phyloP scores from a whole-genome alignment of 768 basidiomycete genomes.

The Udeniomyces megalosporus region DNA sequence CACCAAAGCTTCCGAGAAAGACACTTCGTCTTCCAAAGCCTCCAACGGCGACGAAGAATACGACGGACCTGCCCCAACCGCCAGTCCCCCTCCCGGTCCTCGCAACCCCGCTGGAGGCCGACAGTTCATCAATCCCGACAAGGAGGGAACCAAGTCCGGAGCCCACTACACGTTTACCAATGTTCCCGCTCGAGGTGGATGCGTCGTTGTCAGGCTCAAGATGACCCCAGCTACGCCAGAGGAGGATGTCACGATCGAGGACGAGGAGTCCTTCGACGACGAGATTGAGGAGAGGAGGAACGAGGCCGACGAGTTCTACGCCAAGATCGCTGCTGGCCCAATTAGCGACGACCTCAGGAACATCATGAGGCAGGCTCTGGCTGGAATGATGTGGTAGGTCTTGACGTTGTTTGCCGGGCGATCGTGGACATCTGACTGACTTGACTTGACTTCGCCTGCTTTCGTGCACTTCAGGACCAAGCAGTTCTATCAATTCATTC shows the following conservation, averaged over 20 bases:
- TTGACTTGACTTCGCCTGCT: not conserved
- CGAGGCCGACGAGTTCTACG: conserved; percentile 95
- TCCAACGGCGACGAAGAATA: not conserved
- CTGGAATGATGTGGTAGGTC: conserved; percentile 79
- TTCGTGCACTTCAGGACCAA: conserved; percentile 42
- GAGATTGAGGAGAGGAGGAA: conserved; percentile 72
- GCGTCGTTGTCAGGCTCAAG: conserved; percentile 85
- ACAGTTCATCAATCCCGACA: conserved; percentile 66
- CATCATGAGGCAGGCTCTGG: conserved; percentile 88
- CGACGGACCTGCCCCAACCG: conserved; percentile 7
- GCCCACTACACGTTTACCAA: conserved; percentile 77
- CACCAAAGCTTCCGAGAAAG: conserved; percentile 5
- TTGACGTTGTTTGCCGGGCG: too few relatives aligned
- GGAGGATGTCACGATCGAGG: conserved; percentile 64
- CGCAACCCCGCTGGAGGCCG: conserved; percentile 19
- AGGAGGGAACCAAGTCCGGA: conserved; percentile 77
- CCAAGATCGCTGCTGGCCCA: conserved; percentile 57
- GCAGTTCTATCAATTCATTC: conserved; percentile 90
- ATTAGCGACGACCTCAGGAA: conserved; percentile 85
- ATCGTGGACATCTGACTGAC: not conserved
- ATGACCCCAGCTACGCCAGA: conserved; percentile 60
- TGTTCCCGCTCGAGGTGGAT: conserved; percentile 82
- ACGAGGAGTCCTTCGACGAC: conserved; percentile 79
- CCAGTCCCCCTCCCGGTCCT: conserved; percentile 21
- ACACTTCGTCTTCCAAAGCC: not conserved